phyloP scores from a whole-genome alignment of 2,329 filamentous ascomycete genomes.

The Calycina herbarum region DNA sequence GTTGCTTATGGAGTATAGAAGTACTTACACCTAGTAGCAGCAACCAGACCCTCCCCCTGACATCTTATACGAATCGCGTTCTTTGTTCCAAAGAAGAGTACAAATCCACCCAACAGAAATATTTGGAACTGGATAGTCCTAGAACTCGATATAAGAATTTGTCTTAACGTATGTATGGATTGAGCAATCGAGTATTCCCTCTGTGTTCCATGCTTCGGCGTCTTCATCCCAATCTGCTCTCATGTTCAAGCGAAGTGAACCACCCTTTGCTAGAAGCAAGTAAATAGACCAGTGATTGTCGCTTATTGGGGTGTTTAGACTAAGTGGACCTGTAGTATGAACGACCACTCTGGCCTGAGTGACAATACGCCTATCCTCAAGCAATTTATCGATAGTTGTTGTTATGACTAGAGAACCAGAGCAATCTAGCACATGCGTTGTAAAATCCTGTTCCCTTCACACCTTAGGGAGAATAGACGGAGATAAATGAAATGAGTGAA shows the following conservation, averaged over 20 bases:
- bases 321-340: conserved; percentile 16
- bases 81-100: conserved; percentile 16
- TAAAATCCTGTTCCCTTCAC: no score
- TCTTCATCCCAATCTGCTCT: conserved; percentile 12
- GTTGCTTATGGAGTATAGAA: conserved; percentile 11
- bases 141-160: conserved; percentile 17
- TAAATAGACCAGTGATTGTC: conserved; percentile 20
- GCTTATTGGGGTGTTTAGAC: conserved; percentile 17
- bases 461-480: no score
- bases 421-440: no score
- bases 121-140: conserved; percentile 16
- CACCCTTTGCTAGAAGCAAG: conserved; percentile 12
- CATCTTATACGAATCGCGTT: conserved; percentile 16
- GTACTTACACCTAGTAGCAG: conserved; percentile 18
- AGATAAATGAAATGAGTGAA: no score
- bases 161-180: conserved; percentile 2
- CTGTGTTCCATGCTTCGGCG: conserved; percentile 5
- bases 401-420: conserved; percentile 5
- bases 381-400: conserved; percentile 12
- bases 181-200: conserved; percentile 14
- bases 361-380: conserved; percentile 10
- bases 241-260: conserved; percentile 14
- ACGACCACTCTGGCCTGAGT: conserved; percentile 16
- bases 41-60: conserved; percentile 16
- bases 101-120: conserved; percentile 15